Evolutionary conservation across 495 filamentous ascomycete species (phyloP).

Genomic region (Penicillium subrubescens): DNA sequence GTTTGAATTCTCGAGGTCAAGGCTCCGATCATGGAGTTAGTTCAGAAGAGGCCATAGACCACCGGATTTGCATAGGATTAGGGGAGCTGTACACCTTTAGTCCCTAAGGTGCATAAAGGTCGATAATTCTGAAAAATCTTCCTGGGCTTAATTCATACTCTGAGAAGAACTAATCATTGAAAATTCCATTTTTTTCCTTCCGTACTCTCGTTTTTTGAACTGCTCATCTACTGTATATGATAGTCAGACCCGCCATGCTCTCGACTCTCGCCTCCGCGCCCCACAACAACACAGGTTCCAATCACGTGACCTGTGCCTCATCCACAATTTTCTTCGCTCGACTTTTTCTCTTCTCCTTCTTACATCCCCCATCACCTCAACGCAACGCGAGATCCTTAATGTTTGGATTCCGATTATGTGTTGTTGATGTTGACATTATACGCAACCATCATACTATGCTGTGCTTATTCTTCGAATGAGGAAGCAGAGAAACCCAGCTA

Average conservation of each 20-base stretch:
- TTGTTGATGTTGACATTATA: background rate
- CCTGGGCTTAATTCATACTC: no score
- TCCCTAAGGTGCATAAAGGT: no score
- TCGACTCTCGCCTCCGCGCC: background rate
- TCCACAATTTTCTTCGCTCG: conserved; percentile 18
- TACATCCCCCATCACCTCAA: conserved; percentile 6
- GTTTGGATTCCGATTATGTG: background rate
- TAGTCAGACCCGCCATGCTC: background rate
- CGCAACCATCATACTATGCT: background rate
- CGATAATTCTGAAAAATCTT: no score
- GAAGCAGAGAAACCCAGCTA: background rate
- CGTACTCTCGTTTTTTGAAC: no score
- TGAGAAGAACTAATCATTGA: no score
- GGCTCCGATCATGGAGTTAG: background rate
- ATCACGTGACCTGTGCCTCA: conserved; percentile 3
- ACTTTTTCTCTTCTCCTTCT: conserved; percentile 7
- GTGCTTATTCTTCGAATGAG: background rate
- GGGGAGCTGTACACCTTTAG: no score
- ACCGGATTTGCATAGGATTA: background rate
- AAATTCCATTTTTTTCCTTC: no score
- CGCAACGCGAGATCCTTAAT: conserved; percentile 6
- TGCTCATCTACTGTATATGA: no score
- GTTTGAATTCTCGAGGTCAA: background rate
- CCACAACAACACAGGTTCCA: background rate
- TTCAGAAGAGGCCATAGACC: background rate